Evolutionary conservation across 768 basidiomycete genomes (phyloP).

Genomic region (Chalciporus chontae): DNA sequence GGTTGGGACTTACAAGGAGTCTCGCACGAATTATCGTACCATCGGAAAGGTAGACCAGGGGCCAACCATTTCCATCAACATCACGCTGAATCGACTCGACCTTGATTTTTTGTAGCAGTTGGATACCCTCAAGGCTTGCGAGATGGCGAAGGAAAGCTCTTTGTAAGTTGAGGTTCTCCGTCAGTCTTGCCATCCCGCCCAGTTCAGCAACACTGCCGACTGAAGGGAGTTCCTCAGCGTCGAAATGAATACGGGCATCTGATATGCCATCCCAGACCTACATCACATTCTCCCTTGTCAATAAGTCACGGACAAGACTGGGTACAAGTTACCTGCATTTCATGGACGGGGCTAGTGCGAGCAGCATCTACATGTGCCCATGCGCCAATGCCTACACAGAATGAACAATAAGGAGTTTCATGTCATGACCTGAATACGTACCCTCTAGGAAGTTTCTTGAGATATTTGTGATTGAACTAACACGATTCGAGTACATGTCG

Average conservation of each 20-base stretch:
- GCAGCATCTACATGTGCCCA: constrained; percentile 72
- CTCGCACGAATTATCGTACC: constrained; percentile 63
- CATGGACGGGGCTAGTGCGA: constrained; percentile 70
- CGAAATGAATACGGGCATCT: constrained; percentile 72
- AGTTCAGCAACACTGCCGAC: constrained; percentile 26
- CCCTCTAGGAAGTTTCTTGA: constrained; percentile 67
- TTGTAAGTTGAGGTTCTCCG: constrained; percentile 93
- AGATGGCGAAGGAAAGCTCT: constrained; percentile 73
- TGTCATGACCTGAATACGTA: constrained; percentile 25
- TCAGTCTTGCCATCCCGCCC: constrained; percentile 73
- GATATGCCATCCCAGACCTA: constrained; percentile 94
- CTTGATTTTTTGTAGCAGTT: constrained; percentile 67
- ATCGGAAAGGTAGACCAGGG: constrained; percentile 69
- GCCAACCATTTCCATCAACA: constrained; percentile 65
- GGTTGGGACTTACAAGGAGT: constrained; percentile 55
- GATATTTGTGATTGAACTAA: constrained; percentile 79
- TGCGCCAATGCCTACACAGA: constrained; percentile 65
- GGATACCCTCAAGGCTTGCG: constrained; percentile 45
- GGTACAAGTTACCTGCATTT: constrained; percentile 68
- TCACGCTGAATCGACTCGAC: constrained; percentile 64
- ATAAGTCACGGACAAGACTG: neutral
- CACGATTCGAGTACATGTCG: constrained; percentile 72
- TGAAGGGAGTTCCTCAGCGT: constrained; percentile 42
- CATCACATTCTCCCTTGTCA: constrained; percentile 3
- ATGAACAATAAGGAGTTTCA: neutral